Base-by-base conservation (phyloP, 352 stramenopile species). In the Peronosclerospora sorghi region DNA sequence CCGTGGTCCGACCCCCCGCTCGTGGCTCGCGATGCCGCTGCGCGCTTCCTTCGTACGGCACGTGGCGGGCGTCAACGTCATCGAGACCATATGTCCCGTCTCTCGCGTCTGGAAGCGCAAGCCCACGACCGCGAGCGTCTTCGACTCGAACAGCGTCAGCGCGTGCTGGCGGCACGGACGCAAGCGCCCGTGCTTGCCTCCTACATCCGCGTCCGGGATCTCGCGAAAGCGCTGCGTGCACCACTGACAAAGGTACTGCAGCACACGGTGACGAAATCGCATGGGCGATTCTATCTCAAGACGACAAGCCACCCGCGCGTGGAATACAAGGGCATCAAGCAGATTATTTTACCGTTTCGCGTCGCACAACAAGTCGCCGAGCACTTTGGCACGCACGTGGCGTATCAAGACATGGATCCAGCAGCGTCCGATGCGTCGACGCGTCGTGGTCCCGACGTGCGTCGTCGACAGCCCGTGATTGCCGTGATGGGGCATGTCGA, bases 401-500 rank as follows among this genome's bases (percentile, higher is more conserved):
- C 53, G 1, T 88, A 81, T 41, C 67, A 89, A 19, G 59, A 82
- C 7, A 53, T 86, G 2, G 79, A 91, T 43, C 73, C 74, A 0
- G 44, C 45, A 32, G 53, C 83, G 9, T 54, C 51, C 19, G 50
- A 58, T 21, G 34, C 45, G 4, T 32, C 37, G n/a, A 12, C 29
- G 10, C 24, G 26, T 15, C 24, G 18, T 8, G 67, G 64, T 4
- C 35, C 75, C 19, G 35, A 48, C 0, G n/a, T 59, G 43, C 45
- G 44, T 15, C 54, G 71, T 28, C 72, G 96, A 19, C 68, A 94
- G 14, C 96, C 97, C 4, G 95, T 99, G 35, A 94, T 99, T 24
- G 97, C 94, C 7, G 96, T 99, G 28, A 99, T 99, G 96, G 97
- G 97, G 27, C 97, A 99, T 62, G 96, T 99, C 17, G 96, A 99